A percentile compares a stretch with the other conserved stretches of the same genome.
Evolutionary conservation across 768 basidiomycete species (phyloP).

Genomic region (Hygrocybe coccinea): DNA sequence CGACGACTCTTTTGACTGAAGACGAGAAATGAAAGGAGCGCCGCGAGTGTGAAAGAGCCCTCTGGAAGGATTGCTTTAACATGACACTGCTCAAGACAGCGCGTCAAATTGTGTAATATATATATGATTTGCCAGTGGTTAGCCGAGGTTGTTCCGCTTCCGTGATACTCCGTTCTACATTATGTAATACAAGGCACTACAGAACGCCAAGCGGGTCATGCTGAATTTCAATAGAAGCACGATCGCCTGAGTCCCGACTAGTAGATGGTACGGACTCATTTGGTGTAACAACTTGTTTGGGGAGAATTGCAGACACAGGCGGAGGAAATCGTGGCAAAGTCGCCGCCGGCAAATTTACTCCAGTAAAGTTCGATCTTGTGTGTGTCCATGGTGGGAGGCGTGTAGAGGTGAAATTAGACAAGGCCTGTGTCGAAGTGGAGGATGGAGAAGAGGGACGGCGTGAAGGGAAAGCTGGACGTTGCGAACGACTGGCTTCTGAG

Average conservation of each 20-base stretch:
- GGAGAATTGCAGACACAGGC: conserved; percentile 39
- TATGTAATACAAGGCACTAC: conserved; percentile 2
- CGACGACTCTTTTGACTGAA: conserved; percentile 54
- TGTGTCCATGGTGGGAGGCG: conserved; percentile 52
- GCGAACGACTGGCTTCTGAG: not conserved
- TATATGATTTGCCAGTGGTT: not conserved
- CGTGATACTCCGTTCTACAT: not conserved
- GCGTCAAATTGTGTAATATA: not conserved
- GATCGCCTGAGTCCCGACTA: conserved; percentile 29
- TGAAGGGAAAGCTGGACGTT: not conserved
- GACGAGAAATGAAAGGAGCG: conserved; percentile 67
- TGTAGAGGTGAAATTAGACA: conserved; percentile 14
- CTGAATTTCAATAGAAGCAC: not conserved
- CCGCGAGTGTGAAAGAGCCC: conserved; percentile 44
- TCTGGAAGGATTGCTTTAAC: conserved; percentile 62
- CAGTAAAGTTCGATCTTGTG: conserved; percentile 48
- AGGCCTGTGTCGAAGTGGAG: conserved; percentile 5
- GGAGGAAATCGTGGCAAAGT: conserved; percentile 51
- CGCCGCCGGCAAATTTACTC: conserved; percentile 32
- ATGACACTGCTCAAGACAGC: not conserved
- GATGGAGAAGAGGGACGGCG: conserved; percentile 6
- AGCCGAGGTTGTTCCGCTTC: not conserved
- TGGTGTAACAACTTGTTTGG: conserved; percentile 17
- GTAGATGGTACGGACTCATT: conserved; percentile 13
- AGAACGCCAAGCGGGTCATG: conserved; percentile 18